Conservation (phyloP, 2,329 filamentous ascomycete species). For the Orbilia ellipsospora region DNA sequence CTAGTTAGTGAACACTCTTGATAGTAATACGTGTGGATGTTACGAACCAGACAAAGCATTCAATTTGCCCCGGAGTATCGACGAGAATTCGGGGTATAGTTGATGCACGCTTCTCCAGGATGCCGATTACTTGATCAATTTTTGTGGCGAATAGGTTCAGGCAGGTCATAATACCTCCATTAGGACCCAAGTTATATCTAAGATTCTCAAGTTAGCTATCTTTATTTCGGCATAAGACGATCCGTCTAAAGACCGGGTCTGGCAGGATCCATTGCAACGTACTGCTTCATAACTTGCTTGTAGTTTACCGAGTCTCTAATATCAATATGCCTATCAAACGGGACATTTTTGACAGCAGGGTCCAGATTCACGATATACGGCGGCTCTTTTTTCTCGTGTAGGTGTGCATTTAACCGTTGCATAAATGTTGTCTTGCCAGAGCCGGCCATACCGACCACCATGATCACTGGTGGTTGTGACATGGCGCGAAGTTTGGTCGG, state of each 20-base stretch:
- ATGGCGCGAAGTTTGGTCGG: slow-evolving; percentile 29
- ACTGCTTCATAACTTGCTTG: slow-evolving; percentile 99
- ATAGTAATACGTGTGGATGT: background rate
- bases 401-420: slow-evolving; percentile 94
- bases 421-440: slow-evolving; percentile 99
- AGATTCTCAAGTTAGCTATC: too few relatives aligned
- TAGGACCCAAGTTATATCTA: slow-evolving; percentile 82
- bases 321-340: slow-evolving; percentile 97
- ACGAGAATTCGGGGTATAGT: slow-evolving; percentile 86
- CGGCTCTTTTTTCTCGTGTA: slow-evolving; percentile 80
- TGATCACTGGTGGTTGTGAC: slow-evolving; percentile 46
- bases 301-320: slow-evolving; percentile 99
- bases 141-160: slow-evolving; percentile 98
- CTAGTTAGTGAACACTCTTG: background rate
- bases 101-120: slow-evolving; percentile 89
- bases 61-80: slow-evolving; percentile 96
- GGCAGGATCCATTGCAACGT: slow-evolving; percentile 62
- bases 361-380: slow-evolving; percentile 98
- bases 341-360: slow-evolving; percentile 89
- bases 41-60: slow-evolving; percentile 88
- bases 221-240: too few relatives aligned
- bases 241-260: too few relatives aligned
- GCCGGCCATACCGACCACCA: slow-evolving; percentile 66
- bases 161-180: slow-evolving; percentile 94
- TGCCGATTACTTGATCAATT: slow-evolving; percentile 89